These are phyloP conservation scores for Microbotryum scabiosae DNA, from an alignment of 1,284 basidiomycete genomes.

Conservation along the genomic window DNA sequence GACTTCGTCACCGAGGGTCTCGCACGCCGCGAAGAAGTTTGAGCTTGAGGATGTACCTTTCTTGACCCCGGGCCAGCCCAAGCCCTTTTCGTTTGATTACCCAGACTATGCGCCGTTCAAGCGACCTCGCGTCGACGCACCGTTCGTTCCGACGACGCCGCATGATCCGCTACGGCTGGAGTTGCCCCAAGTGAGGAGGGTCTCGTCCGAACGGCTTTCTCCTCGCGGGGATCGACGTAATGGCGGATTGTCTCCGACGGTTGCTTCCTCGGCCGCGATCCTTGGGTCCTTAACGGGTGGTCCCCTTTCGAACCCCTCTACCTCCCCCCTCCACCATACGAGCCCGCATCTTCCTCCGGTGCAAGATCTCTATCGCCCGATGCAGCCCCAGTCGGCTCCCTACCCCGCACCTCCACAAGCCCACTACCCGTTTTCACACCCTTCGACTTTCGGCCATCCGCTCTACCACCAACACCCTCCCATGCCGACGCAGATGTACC, in stretches of 20 bases:
- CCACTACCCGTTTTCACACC: background rate
- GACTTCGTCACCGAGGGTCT: background rate
- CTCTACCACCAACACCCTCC: background rate
- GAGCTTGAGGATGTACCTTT: conserved; percentile 22
- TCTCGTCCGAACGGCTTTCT: too few species aligned
- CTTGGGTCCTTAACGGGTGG: conserved; percentile 17
- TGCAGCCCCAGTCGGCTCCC: background rate
- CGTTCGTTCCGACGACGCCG: background rate
- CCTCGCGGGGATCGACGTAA: too few species aligned
- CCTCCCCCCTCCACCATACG: background rate
- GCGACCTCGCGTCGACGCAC: background rate
- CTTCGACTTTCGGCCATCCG: background rate
- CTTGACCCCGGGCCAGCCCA: background rate
- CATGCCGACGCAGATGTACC: background rate
- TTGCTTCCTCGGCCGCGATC: conserved; percentile 29
- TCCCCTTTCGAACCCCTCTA: background rate
- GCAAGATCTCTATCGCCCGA: background rate
- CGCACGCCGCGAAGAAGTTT: conserved; percentile 7
- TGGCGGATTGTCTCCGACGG: conserved; percentile 26
- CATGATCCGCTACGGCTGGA: background rate
- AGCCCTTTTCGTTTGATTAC: background rate
- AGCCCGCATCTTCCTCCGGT: background rate
- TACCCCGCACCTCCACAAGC: background rate
- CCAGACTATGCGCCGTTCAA: background rate
- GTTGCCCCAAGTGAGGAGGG: background rate